Evolutionary conservation across 2,329 filamentous ascomycete species (phyloP), one percentile per base, ranked within the genome.

Genomic region (Penicillium hesseltinei): DNA sequence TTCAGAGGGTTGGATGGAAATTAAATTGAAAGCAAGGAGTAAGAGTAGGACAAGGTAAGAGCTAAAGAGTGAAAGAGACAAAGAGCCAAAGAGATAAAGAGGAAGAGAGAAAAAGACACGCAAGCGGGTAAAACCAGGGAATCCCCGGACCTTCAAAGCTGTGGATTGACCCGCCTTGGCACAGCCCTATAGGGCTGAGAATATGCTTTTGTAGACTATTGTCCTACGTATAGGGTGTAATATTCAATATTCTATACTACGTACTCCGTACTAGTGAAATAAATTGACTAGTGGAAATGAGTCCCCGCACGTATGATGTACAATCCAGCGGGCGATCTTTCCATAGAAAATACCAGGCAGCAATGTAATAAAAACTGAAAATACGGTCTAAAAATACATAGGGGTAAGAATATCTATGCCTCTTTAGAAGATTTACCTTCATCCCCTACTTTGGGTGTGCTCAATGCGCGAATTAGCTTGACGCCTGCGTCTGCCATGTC

Each of bases 401-500:
- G 15, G 3, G 31, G 33, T 38, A 42, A 57, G 19, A 46, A 19
- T 38, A 21, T 10, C 39, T 59, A 66, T 51, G 61, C 61, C 39
- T 56, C 42, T 49, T 66, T 66, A 0, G 53, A 52, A 46, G 19
- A 27, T 36, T 61, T 65, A 21, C 5, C 25, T 4, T 53, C 54
- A 25, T 61, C 46, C 21, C 44, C 44, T 51, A 25, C n/a, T 31
- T 62, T 73, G n/a, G 60, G 54, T 43, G 66, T 66, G 48, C 71
- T 73, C 60, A 75, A 62, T 46, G 75, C 75, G 50, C 80, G 77
- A 69, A 85, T 84, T 58, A 83, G 71, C 5, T 73, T 73, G 57
- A 72, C 76, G 23, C 82, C 83, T 21, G 83, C 77, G 55, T 78
- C 73, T 7, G 76, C 78, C n/a, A 76, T 78, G 67, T 84, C 81